Base-by-base conservation (phyloP, 257 asterid species). In the Gentiana straminea region DNA sequence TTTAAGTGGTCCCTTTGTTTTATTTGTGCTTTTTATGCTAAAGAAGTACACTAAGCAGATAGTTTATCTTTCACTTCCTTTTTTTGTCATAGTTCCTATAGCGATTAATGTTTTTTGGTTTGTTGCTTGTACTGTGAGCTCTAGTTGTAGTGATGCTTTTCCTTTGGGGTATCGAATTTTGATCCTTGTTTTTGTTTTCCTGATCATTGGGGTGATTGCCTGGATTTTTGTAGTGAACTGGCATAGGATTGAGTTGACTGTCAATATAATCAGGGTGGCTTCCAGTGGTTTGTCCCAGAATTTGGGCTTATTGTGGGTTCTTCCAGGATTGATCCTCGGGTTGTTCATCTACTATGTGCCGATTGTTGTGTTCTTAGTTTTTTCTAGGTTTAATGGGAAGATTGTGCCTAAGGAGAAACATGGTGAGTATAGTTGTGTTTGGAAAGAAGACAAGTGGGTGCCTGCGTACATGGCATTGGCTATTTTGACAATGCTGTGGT, bases 361-460 rank as follows among this genome's bases (percentile, higher is more conserved):
- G 2, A 72, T 92, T 63, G 75, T 88, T 34, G 61, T 92, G 78
- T 92, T 92, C 69, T 68, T 92, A 69, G 70, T 92, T 65, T 84
- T 81, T 70, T 77, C 98, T 11, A 80, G 71, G 80, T 55, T 75
- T 55, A 92, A 88, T 63, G 98, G 98, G 12, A 74, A 72, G 64
- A 71, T 92, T 47, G 80, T 83, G 65, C 90, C 98, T 2, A 71
- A 55, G 70, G 86, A 78, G 58, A 73, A 71, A 58, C 39, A 70
- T 41, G 97, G 94, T 34, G 89, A 75, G 24, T 78, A 70, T 70
- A 35, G 41, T 55, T 92, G 98, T 75, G 86, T 68, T 53, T 92
- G 98, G 98, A 92, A 83, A 68, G 83, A 77, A 80, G 92, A 83
- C 63, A 73, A 77, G n/a, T 92, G 97, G 97, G 98, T 92, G 70